These are phyloP conservation scores for Plectosphaerella sp. DNA, from an alignment of 2,329 filamentous ascomycete genomes.

Conservation along the genomic window DNA sequence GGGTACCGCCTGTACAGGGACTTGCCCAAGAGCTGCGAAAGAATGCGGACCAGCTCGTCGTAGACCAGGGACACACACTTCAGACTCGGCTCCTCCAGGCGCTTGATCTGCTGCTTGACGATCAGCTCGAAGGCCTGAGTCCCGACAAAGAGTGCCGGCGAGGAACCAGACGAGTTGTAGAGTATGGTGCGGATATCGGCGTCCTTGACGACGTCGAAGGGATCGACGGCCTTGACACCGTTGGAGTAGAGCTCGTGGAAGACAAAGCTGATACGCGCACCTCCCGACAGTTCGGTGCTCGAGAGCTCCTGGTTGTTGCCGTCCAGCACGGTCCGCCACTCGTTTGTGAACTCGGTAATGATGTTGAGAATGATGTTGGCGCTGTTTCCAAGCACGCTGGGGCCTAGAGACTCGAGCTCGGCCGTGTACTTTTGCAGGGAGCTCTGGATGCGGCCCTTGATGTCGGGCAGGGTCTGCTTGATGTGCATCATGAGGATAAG, in stretches of 20 bases:
- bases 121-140: conserved; percentile 98
- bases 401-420: conserved; percentile 79
- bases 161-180: conserved; percentile 98
- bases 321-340: conserved; percentile 93
- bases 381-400: conserved; percentile 93
- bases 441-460: conserved; percentile 93
- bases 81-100: conserved; percentile 90
- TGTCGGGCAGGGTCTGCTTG: conserved; percentile 97
- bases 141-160: conserved; percentile 92
- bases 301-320: conserved; percentile 96
- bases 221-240: conserved; percentile 94
- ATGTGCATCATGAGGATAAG: conserved; percentile 99
- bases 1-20: conserved; percentile 89
- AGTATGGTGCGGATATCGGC: conserved; percentile 94
- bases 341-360: conserved; percentile 97
- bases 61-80: conserved; percentile 98
- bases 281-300: conserved; percentile 88
- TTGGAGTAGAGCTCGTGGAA: conserved; percentile 99
- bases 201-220: conserved; percentile 96
- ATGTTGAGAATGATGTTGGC: conserved; percentile 97
- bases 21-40: conserved; percentile 85
- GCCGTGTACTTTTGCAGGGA: conserved; percentile 87
- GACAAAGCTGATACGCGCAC: conserved; percentile 97
- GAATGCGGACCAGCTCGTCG: conserved; percentile 93
- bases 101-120: conserved; percentile 97